Conservation (phyloP, 768 basidiomycete species). For the Tylopilus plumbeoviolaceoides region DNA sequence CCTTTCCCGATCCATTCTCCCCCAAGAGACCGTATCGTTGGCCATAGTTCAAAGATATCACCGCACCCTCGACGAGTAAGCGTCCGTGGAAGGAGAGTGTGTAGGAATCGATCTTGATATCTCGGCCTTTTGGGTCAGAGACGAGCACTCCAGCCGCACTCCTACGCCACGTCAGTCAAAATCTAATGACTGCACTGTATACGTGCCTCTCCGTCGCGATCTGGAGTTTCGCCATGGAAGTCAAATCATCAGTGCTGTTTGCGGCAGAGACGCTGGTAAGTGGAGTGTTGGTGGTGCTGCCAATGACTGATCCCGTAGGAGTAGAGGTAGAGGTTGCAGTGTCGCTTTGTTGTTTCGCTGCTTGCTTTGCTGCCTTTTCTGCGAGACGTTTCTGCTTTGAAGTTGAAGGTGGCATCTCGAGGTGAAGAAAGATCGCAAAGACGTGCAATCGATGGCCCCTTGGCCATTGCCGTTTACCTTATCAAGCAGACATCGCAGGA, state of each 20-base stretch:
- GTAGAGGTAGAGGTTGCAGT: conserved; percentile 49
- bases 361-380: conserved; percentile 86
- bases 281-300: conserved; percentile 69
- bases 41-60: conserved; percentile 82
- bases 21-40: conserved; percentile 94
- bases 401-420: conserved; percentile 67
- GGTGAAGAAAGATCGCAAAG: not conserved
- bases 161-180: conserved; percentile 40
- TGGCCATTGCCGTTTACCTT: conserved; percentile 10
- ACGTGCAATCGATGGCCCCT: conserved; percentile 29
- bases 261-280: conserved; percentile 79
- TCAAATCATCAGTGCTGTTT: conserved; percentile 75
- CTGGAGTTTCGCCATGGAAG: conserved; percentile 83
- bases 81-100: conserved; percentile 98
- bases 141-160: conserved; percentile 89
- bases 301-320: conserved; percentile 63
- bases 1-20: conserved; percentile 99
- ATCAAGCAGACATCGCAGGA: conserved; percentile 16
- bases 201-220: conserved; percentile 85
- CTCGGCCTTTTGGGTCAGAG: conserved; percentile 87
- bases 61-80: conserved; percentile 61
- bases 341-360: conserved; percentile 48
- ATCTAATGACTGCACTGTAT: no score
- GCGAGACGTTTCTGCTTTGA: conserved; percentile 93
- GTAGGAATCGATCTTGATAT: conserved; percentile 95